Conservation (phyloP, 73 alveolate species). For the Paramecium tetraurelia region DNA sequence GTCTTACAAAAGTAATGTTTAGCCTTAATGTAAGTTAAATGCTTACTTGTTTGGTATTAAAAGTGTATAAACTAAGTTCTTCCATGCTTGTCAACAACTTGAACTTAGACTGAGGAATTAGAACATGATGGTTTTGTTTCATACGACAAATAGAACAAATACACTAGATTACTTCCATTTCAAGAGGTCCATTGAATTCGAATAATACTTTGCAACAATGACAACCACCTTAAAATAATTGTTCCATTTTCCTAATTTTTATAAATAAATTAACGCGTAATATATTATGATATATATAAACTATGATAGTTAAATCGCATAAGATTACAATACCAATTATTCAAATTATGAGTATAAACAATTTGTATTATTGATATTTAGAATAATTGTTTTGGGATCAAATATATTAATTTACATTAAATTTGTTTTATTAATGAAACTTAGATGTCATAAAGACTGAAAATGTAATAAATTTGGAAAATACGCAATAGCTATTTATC, state of each 20-base stretch:
- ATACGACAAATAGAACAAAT: conserved; percentile 78
- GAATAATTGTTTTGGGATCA: not conserved
- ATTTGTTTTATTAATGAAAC: not conserved
- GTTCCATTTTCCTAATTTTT: conserved; percentile 31
- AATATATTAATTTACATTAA: not conserved
- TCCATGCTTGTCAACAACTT: conserved; percentile 67
- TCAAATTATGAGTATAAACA: too few species aligned
- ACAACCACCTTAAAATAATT: conserved; percentile 64
- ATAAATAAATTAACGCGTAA: not conserved
- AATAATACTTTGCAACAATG: conserved; percentile 74
- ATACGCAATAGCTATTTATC: not conserved
- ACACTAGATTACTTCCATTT: conserved; percentile 69
- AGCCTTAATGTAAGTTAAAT: conserved; percentile 30
- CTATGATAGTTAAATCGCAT: not conserved
- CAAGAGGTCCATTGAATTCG: conserved; percentile 65
- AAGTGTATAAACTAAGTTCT: conserved; percentile 60
- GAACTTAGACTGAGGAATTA: conserved; percentile 62
- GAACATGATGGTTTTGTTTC: conserved; percentile 77
- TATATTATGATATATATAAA: not conserved
- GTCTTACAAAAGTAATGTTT: conserved; percentile 79
- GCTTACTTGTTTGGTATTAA: conserved; percentile 65
- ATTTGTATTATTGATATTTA: too few species aligned
- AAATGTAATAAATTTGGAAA: not conserved
- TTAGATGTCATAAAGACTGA: not conserved
- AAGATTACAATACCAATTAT: too few species aligned